Evolutionary conservation across 1,139 yeast species (phyloP).

Genomic region (Sugiyamaella xylanicola): DNA sequence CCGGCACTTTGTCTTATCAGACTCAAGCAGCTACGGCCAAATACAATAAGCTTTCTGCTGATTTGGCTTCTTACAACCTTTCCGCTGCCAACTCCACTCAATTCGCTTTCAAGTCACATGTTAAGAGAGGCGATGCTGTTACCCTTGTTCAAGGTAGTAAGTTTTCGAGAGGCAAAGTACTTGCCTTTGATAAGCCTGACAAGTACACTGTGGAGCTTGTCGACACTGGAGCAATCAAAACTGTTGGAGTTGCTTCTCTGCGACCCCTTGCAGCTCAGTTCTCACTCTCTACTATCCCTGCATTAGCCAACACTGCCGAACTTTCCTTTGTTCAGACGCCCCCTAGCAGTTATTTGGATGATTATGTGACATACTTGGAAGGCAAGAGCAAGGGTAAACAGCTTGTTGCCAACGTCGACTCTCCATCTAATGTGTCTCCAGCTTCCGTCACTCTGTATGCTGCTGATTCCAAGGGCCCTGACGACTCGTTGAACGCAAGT

Average conservation of each 20-base stretch:
- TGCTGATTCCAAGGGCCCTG: constrained; percentile 58
- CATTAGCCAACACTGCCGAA: constrained; percentile 60
- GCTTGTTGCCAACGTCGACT: constrained; percentile 57
- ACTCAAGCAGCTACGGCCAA: constrained; percentile 32
- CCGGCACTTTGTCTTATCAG: constrained; percentile 61
- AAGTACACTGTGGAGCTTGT: constrained; percentile 59
- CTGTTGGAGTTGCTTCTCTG: constrained; percentile 51
- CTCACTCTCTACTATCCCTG: constrained; percentile 47
- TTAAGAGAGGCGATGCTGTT: constrained; percentile 62
- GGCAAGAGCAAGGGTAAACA: constrained; percentile 57
- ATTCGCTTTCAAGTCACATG: constrained; percentile 40
- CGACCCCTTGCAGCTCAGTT: constrained; percentile 60
- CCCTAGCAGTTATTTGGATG: constrained; percentile 61
- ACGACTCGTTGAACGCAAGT: constrained; percentile 64
- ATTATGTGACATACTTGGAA: constrained; percentile 60
- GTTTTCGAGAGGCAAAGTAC: constrained; percentile 63
- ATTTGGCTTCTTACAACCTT: constrained; percentile 43
- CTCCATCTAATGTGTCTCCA: constrained; percentile 44
- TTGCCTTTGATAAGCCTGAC: constrained; percentile 52
- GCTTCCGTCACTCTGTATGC: constrained; percentile 61
- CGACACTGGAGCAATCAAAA: constrained; percentile 66
- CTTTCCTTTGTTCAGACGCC: constrained; percentile 64
- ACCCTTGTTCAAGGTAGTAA: constrained; percentile 58
- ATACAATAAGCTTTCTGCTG: constrained; percentile 38
- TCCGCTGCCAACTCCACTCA: constrained; percentile 47